phyloP scores from a whole-genome alignment of 1,284 basidiomycete genomes.

The Leucocoprinus gongylophorus region DNA sequence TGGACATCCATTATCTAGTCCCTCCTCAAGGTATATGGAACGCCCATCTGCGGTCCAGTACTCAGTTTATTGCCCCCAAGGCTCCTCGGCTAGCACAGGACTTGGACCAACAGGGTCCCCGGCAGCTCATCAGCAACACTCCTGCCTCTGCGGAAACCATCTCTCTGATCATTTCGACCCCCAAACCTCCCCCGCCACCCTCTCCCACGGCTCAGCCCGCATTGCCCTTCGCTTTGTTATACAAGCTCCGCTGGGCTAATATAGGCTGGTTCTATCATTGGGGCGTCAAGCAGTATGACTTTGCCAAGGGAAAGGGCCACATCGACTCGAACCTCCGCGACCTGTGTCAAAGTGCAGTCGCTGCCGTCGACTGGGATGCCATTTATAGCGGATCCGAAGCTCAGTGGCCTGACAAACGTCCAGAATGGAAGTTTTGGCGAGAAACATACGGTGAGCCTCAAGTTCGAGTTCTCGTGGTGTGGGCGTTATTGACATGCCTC shows the following conservation, averaged over 20 bases:
- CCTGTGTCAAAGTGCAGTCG: constrained; percentile 59
- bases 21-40: constrained; percentile 73
- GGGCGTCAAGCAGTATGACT: constrained; percentile 90
- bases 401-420: constrained; percentile 26
- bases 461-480: background rate
- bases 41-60: constrained; percentile 37
- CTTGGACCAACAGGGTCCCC: constrained; percentile 38
- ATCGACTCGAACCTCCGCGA: constrained; percentile 51
- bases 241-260: constrained; percentile 83
- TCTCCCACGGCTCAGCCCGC: constrained; percentile 46
- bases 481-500: background rate
- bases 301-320: constrained; percentile 55
- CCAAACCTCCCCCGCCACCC: constrained; percentile 53
- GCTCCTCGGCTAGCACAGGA: constrained; percentile 16
- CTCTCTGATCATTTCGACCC: constrained; percentile 36
- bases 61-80: constrained; percentile 36
- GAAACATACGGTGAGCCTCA: constrained; percentile 61
- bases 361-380: constrained; percentile 56
- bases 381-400: constrained; percentile 44
- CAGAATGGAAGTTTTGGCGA: constrained; percentile 65
- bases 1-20: constrained; percentile 76
- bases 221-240: constrained; percentile 47
- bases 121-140: constrained; percentile 61
- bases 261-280: constrained; percentile 92
- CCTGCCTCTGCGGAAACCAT: constrained; percentile 50